Conservation (phyloP, 2,329 filamentous ascomycete species). For the Colletotrichum sp. region DNA sequence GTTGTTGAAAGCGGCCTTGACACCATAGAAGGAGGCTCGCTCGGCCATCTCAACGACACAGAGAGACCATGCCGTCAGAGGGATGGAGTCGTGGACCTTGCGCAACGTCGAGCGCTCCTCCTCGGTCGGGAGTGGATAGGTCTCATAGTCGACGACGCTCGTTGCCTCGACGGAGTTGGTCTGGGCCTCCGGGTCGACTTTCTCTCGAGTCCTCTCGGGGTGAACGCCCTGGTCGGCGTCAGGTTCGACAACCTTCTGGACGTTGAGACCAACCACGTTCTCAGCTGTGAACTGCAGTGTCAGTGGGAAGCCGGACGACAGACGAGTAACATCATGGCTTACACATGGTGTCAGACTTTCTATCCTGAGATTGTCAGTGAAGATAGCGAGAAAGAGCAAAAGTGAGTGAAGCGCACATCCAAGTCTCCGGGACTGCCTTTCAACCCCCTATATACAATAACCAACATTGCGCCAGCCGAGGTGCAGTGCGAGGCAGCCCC, state of each 20-base stretch:
- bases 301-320: neutral
- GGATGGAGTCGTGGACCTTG: constrained; percentile 53
- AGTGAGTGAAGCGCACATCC: neutral
- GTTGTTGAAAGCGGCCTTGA: constrained; percentile 60
- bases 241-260: constrained; percentile 11
- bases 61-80: constrained; percentile 58
- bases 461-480: neutral
- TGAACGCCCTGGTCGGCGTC: neutral
- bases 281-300: neutral
- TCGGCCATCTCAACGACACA: constrained; percentile 67
- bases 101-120: constrained; percentile 15
- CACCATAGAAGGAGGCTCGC: constrained; percentile 65
- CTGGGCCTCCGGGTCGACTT: constrained; percentile 1
- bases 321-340: neutral
- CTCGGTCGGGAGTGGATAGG: constrained; percentile 3
- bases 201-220: neutral
- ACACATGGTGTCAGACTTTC: neutral
- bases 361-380: neutral
- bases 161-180: neutral
- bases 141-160: neutral
- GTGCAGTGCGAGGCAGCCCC: neutral
- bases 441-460: neutral
- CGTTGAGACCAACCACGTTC: constrained; percentile 9
- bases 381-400: neutral
- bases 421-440: neutral